phyloP scores from a whole-genome alignment of 2,329 filamentous ascomycete species.

The Thielaviopsis punctulata region DNA sequence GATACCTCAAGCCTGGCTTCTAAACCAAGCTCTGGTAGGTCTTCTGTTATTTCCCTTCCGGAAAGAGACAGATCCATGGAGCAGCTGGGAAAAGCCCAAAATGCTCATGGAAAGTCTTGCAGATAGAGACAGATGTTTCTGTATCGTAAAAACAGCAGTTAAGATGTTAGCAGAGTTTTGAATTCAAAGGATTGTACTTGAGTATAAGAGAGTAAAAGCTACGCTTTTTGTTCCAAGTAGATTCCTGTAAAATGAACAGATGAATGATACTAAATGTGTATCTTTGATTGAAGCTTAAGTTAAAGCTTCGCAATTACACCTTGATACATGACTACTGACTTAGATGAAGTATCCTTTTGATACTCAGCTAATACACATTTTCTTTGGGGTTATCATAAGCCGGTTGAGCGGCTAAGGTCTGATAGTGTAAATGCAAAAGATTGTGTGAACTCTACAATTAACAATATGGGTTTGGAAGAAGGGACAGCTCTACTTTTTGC shows the following conservation, averaged over 20 bases:
- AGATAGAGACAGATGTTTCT: background rate
- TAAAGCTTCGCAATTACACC: too few relatives aligned
- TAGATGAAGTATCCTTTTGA: too few relatives aligned
- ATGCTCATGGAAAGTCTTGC: background rate
- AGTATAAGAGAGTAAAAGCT: background rate
- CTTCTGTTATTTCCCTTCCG: background rate
- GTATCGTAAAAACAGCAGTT: background rate
- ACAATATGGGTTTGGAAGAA: too few relatives aligned
- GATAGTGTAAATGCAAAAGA: too few relatives aligned
- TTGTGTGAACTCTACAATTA: too few relatives aligned
- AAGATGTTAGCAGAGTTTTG: background rate
- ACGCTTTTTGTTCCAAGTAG: background rate
- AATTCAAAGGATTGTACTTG: background rate
- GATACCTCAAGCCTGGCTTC: background rate
- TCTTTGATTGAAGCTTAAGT: too few relatives aligned
- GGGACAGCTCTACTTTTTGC: too few relatives aligned
- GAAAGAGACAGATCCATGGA: background rate
- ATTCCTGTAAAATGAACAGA: background rate
- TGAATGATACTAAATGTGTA: too few relatives aligned
- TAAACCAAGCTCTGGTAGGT: background rate
- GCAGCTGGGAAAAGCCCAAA: background rate
- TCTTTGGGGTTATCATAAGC: too few relatives aligned
- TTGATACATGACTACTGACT: too few relatives aligned
- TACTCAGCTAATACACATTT: too few relatives aligned
- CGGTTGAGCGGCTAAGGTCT: too few relatives aligned